Conservation (phyloP, 352 stramenopile genomes). For the Blastocystis sp. region DNA sequence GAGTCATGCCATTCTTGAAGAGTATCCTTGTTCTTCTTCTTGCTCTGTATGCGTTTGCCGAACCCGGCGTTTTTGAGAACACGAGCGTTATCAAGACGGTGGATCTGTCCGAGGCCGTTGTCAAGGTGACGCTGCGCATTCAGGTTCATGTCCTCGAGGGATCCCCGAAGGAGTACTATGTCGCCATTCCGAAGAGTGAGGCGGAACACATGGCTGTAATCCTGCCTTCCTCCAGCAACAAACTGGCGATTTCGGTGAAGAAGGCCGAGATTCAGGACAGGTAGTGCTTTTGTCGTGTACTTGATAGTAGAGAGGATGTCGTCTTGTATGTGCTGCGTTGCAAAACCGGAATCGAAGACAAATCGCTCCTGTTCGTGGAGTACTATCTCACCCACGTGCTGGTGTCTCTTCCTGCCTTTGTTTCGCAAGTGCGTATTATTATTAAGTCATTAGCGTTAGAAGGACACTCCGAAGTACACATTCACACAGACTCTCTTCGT, state of each 20-base stretch:
- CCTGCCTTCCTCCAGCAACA: background rate
- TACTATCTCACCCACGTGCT: constrained; percentile 53
- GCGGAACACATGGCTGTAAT: constrained; percentile 31
- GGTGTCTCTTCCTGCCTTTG: background rate
- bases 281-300: background rate
- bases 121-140: constrained; percentile 44
- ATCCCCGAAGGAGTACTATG: background rate
- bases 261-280: background rate
- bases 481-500: background rate
- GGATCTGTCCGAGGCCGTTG: constrained; percentile 19
- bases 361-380: background rate
- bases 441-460: background rate
- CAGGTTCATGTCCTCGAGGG: background rate
- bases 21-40: too few relatives aligned
- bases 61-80: constrained; percentile 34
- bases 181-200: constrained; percentile 16
- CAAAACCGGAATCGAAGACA: background rate
- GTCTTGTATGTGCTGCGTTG: constrained; percentile 2
- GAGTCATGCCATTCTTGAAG: too few relatives aligned
- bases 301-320: constrained; percentile 16
- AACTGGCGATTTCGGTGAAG: background rate
- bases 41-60: too few relatives aligned
- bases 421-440: background rate
- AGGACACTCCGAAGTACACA: constrained; percentile 40
- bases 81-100: constrained; percentile 63